Conservation (phyloP, 495 filamentous ascomycete genomes). For the Penicillium verhagenii region DNA sequence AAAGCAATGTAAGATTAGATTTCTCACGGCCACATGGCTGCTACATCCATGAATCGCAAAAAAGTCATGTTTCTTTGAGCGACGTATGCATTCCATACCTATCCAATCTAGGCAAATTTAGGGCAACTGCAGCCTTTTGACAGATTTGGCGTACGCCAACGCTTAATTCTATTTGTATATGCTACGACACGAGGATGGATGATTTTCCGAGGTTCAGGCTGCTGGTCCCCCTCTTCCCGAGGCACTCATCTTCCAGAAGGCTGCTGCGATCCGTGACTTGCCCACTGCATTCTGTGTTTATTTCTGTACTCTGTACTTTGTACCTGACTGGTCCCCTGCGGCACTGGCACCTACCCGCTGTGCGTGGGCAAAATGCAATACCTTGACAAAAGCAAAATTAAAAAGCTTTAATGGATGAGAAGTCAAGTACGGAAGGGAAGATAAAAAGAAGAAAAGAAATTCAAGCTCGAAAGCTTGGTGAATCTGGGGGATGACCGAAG, state of each 20-base stretch:
- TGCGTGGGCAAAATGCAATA: constrained; percentile 18
- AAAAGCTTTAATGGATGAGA: no score
- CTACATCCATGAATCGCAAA: no score
- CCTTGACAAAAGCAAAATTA: constrained; percentile 6
- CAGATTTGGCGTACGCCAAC: background rate
- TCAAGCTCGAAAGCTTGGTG: background rate
- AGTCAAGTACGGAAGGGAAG: no score
- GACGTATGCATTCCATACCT: background rate
- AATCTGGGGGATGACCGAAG: background rate
- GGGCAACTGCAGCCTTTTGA: background rate
- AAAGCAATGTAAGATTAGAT: no score
- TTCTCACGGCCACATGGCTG: background rate
- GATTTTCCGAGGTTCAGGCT: background rate
- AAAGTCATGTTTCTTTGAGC: background rate
- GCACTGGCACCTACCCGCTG: constrained; percentile 21
- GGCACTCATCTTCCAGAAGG: constrained; percentile 14
- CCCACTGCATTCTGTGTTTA: constrained; percentile 15
- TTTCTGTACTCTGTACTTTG: constrained; percentile 7
- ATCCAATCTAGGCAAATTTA: background rate
- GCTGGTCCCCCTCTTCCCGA: no score
- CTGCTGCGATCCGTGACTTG: constrained; percentile 17
- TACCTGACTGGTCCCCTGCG: constrained; percentile 8
- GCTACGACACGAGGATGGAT: background rate
- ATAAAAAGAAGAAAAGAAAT: background rate
- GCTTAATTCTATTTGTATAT: background rate